These are phyloP conservation scores for Tephrocybe sp. DNA, from an alignment of 768 basidiomycete species.

Conservation along the genomic window DNA sequence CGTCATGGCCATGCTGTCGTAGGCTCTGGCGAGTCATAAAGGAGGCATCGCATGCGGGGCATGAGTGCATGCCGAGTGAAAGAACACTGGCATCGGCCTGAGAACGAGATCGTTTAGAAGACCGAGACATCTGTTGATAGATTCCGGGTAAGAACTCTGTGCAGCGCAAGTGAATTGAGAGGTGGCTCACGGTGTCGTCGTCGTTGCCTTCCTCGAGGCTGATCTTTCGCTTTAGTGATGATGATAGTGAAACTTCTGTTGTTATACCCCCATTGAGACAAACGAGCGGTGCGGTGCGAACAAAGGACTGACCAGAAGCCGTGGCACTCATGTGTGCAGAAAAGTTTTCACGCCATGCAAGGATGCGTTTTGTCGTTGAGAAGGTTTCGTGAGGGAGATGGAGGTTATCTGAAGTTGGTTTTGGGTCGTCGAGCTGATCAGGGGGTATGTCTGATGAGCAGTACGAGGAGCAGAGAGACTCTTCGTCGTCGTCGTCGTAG, in stretches of 20 bases:
- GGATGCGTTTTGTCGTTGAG: constrained; percentile 60
- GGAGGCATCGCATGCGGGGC: constrained; percentile 71
- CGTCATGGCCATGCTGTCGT: constrained; percentile 56
- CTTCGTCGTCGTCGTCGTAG: constrained; percentile 33
- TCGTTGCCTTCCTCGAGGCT: constrained; percentile 40
- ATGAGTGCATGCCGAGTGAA: constrained; percentile 54
- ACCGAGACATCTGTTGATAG: constrained; percentile 42
- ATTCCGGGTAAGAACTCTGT: constrained; percentile 9
- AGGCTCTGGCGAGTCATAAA: constrained; percentile 61
- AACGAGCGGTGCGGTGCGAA: neutral
- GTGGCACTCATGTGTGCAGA: constrained; percentile 40
- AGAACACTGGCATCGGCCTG: constrained; percentile 33
- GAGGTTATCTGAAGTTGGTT: constrained; percentile 3
- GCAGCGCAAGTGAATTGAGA: constrained; percentile 3
- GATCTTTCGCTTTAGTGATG: constrained; percentile 52
- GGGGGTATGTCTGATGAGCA: constrained; percentile 62
- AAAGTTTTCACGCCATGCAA: constrained; percentile 66
- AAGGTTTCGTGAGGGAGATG: constrained; percentile 46
- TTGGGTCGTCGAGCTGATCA: constrained; percentile 30
- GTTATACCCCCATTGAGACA: constrained; percentile 8
- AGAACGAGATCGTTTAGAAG: constrained; percentile 57
- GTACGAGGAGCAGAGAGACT: constrained; percentile 57
- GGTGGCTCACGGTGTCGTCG: constrained; percentile 32
- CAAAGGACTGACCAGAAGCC: constrained; percentile 35
- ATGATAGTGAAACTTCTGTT: constrained; percentile 27